Percentiles rank a stretch among this genome's conserved stretches.
Conservation (phyloP, 148 eudicot genomes). For the Nepenthes mirabilis region DNA sequence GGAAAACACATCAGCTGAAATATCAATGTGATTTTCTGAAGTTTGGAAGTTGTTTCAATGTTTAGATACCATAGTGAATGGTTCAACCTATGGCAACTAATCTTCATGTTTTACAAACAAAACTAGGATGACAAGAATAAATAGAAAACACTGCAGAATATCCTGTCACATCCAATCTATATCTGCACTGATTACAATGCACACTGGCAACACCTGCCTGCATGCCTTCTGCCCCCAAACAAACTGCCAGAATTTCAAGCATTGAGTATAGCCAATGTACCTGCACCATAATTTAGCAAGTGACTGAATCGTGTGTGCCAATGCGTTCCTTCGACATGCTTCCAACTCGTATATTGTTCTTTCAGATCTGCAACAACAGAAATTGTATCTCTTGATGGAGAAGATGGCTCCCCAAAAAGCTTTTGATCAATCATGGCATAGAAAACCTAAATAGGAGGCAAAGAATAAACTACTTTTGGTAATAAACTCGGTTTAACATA, state of each 20-base stretch:
- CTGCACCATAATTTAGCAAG: constrained; percentile 86
- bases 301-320: constrained; percentile 96
- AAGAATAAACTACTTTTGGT: background rate
- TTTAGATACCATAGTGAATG: too few species aligned
- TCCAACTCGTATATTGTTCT: constrained; percentile 63
- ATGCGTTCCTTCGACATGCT: constrained; percentile 79
- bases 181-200: too few species aligned
- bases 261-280: constrained; percentile 19
- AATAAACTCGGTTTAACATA: background rate
- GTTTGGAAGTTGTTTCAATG: too few species aligned
- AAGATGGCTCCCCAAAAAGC: constrained; percentile 51
- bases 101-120: too few species aligned
- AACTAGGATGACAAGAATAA: too few species aligned
- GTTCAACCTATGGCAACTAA: too few species aligned
- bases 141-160: too few species aligned
- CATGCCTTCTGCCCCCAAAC: background rate
- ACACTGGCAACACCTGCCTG: background rate
- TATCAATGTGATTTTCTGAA: too few species aligned
- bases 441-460: constrained; percentile 42
- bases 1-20: too few species aligned
- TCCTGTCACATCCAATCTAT: too few species aligned
- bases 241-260: background rate
- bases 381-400: constrained; percentile 39
- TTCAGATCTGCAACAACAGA: constrained; percentile 59
- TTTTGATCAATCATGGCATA: constrained; percentile 79